phyloP scores from a whole-genome alignment of 352 stramenopile species.

The Elongisporangium undulatum region DNA sequence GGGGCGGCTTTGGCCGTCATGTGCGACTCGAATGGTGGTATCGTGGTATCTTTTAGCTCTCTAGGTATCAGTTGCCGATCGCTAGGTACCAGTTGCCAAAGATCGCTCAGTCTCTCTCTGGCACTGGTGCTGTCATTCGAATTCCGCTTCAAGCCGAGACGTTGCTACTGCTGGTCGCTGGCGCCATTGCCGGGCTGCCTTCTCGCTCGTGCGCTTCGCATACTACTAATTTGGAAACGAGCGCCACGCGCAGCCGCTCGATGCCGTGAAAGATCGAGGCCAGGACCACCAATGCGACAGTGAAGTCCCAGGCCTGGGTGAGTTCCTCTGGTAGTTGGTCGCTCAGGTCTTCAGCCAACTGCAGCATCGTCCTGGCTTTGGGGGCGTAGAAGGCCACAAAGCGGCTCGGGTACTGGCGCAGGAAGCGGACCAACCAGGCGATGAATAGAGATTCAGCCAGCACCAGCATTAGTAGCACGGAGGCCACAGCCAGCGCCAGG shows the following conservation, averaged over 20 bases:
- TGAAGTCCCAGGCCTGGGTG: conserved; percentile 8
- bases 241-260: conserved; percentile 2
- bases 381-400: conserved; percentile 15
- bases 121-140: no score
- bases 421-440: not conserved
- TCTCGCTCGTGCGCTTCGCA: not conserved
- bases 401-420: conserved; percentile 10
- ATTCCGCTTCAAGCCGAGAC: not conserved
- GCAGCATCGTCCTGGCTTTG: not conserved
- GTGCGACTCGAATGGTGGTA: not conserved
- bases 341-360: not conserved
- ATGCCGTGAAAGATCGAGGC: conserved; percentile 12
- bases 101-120: not conserved
- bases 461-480: not conserved
- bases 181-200: not conserved
- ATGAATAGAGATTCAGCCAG: not conserved
- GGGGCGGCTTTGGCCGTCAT: not conserved
- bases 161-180: not conserved
- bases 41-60: not conserved
- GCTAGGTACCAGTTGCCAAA: not conserved
- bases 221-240: not conserved
- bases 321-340: conserved; percentile 5
- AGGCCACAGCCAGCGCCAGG: not conserved
- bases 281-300: conserved; percentile 10
- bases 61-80: not conserved